A percentile compares a stretch with the other conserved stretches of the same genome.
These are phyloP conservation scores for Peniophora sp. DNA, from an alignment of 1,284 basidiomycete species.

Conservation along the genomic window DNA sequence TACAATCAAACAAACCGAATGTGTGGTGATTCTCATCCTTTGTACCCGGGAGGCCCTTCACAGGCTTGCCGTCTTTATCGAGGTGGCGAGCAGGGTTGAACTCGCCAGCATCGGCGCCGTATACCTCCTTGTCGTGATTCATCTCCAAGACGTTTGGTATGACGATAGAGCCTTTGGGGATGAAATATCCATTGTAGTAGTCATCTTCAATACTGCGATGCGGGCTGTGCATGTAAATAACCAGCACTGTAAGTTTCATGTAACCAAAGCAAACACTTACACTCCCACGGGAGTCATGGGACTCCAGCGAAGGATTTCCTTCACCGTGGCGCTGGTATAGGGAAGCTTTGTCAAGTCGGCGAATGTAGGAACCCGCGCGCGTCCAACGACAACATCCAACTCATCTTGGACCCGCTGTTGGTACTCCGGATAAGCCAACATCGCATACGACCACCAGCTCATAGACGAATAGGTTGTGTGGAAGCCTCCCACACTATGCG, in stretches of 20 bases:
- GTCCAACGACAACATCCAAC: conserved; percentile 11
- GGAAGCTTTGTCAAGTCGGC: conserved; percentile 7
- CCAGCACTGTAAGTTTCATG: too few relatives aligned
- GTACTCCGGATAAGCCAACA: conserved; percentile 9
- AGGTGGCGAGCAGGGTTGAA: conserved; percentile 16
- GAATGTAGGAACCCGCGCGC: conserved; percentile 8
- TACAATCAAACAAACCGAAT: conserved; percentile 10
- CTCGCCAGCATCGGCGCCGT: conserved; percentile 10
- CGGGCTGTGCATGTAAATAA: conserved; percentile 3
- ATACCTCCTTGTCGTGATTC: conserved; percentile 6
- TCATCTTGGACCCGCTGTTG: conserved; percentile 11
- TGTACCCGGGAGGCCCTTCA: conserved; percentile 11
- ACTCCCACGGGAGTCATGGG: conserved; percentile 3
- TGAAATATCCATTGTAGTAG: conserved; percentile 17
- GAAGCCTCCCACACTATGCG: neutral
- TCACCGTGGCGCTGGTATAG: conserved; percentile 10
- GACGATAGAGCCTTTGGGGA: conserved; percentile 16
- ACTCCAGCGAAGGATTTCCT: conserved; percentile 11
- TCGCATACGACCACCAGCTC: conserved; percentile 9
- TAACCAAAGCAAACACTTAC: too few relatives aligned
- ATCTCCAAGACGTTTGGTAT: conserved; percentile 13
- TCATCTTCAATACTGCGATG: conserved; percentile 15
- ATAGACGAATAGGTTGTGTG: conserved; percentile 8
- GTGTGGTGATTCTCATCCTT: conserved; percentile 18
- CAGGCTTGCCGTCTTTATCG: conserved; percentile 14